Conservation (phyloP, 2,329 filamentous ascomycete species). For the Phialophora verrucosa region DNA sequence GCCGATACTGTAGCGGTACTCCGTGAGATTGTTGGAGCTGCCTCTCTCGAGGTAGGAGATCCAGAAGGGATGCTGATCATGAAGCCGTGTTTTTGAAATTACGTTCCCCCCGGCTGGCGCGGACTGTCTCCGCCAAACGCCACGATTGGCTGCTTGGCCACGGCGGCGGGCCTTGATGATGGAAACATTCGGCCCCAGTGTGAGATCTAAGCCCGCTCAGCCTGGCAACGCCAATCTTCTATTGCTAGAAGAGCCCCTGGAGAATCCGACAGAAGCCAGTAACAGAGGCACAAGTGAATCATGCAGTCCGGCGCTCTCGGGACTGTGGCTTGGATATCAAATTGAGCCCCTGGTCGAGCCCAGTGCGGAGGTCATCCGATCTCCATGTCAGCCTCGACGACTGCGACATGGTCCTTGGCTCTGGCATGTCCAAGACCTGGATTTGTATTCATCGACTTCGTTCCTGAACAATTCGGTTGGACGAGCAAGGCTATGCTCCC, state of each 20-base stretch:
- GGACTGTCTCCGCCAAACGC: not conserved
- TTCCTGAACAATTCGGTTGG: not conserved
- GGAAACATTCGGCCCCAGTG: slow-evolving; percentile 14
- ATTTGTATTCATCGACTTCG: not conserved
- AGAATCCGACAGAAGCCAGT: not conserved
- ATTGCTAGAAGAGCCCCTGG: not conserved
- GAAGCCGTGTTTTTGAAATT: not conserved
- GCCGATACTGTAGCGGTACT: too few relatives aligned
- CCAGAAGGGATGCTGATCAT: not conserved
- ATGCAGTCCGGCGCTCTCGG: not conserved
- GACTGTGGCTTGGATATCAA: not conserved
- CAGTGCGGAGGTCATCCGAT: not conserved
- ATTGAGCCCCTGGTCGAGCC: not conserved
- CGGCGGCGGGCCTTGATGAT: slow-evolving; percentile 8
- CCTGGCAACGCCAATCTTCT: not conserved
- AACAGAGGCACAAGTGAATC: not conserved
- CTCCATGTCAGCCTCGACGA: not conserved
- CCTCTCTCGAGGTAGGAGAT: not conserved
- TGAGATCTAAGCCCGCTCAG: slow-evolving; percentile 16
- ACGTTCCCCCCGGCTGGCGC: not conserved
- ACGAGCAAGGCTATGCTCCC: not conserved
- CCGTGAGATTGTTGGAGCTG: not conserved
- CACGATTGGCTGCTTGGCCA: slow-evolving; percentile 4
- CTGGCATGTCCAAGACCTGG: not conserved
- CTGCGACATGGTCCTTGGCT: not conserved